Evolutionary conservation across 2,329 filamentous ascomycete species (phyloP).

Genomic region (Teratosphaeriaceae sp.): DNA sequence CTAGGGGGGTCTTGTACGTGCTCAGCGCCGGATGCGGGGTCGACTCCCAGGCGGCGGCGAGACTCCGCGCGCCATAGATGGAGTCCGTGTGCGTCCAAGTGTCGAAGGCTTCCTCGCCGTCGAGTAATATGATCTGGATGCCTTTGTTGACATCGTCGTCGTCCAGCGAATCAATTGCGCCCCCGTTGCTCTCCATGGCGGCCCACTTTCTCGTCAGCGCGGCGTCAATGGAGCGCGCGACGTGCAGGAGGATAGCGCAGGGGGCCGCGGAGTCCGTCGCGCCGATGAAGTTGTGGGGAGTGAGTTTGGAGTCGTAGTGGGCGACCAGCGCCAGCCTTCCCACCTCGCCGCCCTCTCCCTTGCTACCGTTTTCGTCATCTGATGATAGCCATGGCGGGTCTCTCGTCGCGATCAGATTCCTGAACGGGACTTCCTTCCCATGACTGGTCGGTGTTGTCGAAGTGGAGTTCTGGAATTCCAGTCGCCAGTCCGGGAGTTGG

Average conservation of each 20-base stretch:
- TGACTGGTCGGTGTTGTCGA: conserved; percentile 71
- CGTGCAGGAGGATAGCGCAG: conserved; percentile 88
- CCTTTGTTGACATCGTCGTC: conserved; percentile 67
- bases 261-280: conserved; percentile 91
- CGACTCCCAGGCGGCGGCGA: conserved; percentile 76
- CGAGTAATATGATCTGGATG: conserved; percentile 81
- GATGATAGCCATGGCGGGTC: conserved; percentile 86
- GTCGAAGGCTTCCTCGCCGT: conserved; percentile 90
- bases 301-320: conserved; percentile 84
- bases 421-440: conserved; percentile 67
- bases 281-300: conserved; percentile 80
- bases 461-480: conserved; percentile 87
- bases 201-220: conserved; percentile 79
- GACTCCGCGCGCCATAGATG: conserved; percentile 71
- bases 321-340: conserved; percentile 80
- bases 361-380: too few species aligned
- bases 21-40: conserved; percentile 63
- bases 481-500: conserved; percentile 68
- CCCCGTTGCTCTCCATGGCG: conserved; percentile 52
- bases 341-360: conserved; percentile 57
- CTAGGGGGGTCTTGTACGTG: conserved; percentile 66
- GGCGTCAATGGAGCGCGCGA: conserved; percentile 70
- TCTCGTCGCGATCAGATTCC: conserved; percentile 77
- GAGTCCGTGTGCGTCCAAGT: conserved; percentile 76
- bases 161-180: conserved; percentile 28